These are phyloP conservation scores for Fusarium keratoplasticum DNA, from an alignment of 2,329 filamentous ascomycete species.

Conservation along the genomic window DNA sequence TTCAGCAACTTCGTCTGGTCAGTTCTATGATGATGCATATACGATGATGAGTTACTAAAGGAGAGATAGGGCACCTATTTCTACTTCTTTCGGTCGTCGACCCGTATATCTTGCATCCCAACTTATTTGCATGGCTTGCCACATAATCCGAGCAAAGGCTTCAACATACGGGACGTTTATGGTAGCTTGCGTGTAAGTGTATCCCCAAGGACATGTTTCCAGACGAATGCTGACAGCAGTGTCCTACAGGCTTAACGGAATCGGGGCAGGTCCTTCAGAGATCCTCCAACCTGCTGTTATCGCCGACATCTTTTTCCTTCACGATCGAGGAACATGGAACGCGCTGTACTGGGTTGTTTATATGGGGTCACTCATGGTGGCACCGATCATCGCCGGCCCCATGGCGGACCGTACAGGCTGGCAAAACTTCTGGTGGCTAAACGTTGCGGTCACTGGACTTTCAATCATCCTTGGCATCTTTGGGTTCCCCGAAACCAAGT, in stretches of 20 bases:
- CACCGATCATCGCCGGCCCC: neutral
- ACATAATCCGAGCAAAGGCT: constrained; percentile 15
- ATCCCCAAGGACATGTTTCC: neutral
- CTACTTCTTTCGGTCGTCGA: neutral
- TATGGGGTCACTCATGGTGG: constrained; percentile 20
- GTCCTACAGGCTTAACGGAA: constrained; percentile 2
- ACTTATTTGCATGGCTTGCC: constrained; percentile 13
- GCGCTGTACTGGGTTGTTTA: constrained; percentile 30
- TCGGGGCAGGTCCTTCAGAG: constrained; percentile 22
- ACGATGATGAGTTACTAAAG: neutral
- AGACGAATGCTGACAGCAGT: neutral
- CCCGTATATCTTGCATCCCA: constrained; percentile 9
- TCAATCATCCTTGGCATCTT: neutral
- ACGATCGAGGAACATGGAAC: constrained; percentile 34
- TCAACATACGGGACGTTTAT: constrained; percentile 8
- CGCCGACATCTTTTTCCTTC: constrained; percentile 32
- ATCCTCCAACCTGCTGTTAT: constrained; percentile 28
- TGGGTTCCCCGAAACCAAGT: neutral
- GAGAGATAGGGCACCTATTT: neutral
- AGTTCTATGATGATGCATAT: neutral
- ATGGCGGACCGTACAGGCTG: neutral
- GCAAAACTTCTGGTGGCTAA: neutral
- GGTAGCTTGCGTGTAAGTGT: constrained; percentile 8
- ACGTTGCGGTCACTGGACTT: neutral
- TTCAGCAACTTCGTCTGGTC: constrained; percentile 20